Evolutionary conservation across 1,139 yeast genomes (phyloP).

Genomic region (Kazachstania sp.): DNA sequence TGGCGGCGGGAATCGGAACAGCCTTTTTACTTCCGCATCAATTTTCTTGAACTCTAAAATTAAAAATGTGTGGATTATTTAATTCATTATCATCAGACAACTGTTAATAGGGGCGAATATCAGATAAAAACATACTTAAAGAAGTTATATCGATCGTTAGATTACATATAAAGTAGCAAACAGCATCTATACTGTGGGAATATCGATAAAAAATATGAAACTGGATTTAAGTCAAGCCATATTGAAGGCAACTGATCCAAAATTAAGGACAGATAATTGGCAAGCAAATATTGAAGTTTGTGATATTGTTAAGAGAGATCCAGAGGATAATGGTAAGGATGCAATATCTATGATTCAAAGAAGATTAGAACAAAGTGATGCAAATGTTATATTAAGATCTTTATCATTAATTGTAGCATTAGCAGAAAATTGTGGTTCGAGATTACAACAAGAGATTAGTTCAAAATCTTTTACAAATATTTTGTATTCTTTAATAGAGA

Average conservation of each 20-base stretch:
- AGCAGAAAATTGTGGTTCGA: conserved; percentile 90
- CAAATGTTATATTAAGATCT: conserved; percentile 70
- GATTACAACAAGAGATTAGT: conserved; percentile 76
- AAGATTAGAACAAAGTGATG: conserved; percentile 56
- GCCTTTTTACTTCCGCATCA: too few species aligned
- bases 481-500: conserved; percentile 49
- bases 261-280: conserved; percentile 82
- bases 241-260: conserved; percentile 70
- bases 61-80: too few species aligned
- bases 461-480: conserved; percentile 55
- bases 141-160: too few species aligned
- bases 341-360: conserved; percentile 36
- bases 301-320: conserved; percentile 65
- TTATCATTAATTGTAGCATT: conserved; percentile 63
- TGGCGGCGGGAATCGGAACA: too few species aligned
- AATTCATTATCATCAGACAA: too few species aligned
- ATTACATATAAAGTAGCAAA: too few species aligned
- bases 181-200: too few species aligned
- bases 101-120: too few species aligned
- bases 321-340: conserved; percentile 43
- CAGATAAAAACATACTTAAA: too few species aligned
- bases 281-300: conserved; percentile 73
- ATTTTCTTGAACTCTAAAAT: too few species aligned
- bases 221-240: conserved; percentile 15
- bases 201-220: too few species aligned